A percentile compares a stretch with the other conserved stretches of the same genome.
Conservation (phyloP, 768 basidiomycete species). For the Psilocybe sp. region DNA sequence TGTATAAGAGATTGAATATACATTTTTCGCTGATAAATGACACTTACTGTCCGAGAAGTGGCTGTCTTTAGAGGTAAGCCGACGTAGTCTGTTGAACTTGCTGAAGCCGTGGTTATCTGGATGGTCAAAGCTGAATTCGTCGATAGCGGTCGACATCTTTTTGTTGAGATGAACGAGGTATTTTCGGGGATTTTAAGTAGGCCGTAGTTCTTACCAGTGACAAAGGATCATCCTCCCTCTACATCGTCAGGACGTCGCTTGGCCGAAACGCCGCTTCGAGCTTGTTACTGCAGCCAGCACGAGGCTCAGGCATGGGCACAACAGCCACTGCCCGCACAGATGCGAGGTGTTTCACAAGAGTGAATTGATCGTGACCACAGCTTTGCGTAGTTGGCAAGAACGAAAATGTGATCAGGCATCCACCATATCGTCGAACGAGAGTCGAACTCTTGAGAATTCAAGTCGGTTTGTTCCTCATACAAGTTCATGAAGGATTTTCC, state of each 20-base stretch:
- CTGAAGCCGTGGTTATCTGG: slow-evolving; percentile 36
- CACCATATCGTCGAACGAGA: too few relatives aligned
- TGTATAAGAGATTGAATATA: background rate
- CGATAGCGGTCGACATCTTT: slow-evolving; percentile 24
- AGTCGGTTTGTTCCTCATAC: too few relatives aligned
- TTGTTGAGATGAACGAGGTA: slow-evolving; percentile 8
- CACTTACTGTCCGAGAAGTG: slow-evolving; percentile 40
- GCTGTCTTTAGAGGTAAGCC: slow-evolving; percentile 31
- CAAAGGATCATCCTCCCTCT: background rate
- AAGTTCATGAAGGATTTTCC: too few relatives aligned
- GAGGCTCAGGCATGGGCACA: too few relatives aligned
- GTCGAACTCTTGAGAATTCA: too few relatives aligned
- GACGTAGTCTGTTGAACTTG: slow-evolving; percentile 40
- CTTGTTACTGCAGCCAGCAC: background rate
- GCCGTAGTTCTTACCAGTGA: background rate
- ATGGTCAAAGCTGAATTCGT: slow-evolving; percentile 43
- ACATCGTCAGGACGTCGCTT: background rate
- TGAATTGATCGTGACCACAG: too few relatives aligned
- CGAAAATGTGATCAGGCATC: too few relatives aligned
- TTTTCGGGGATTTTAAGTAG: background rate
- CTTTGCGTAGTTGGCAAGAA: too few relatives aligned
- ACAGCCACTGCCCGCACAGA: too few relatives aligned
- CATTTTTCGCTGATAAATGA: slow-evolving; percentile 1
- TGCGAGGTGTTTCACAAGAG: too few relatives aligned
- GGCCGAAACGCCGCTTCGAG: background rate